Percentiles rank a stretch among this genome's conserved stretches.
Conservation (phyloP, 192 early-diverging fungal species). For the Funneliformis mosseae region DNA sequence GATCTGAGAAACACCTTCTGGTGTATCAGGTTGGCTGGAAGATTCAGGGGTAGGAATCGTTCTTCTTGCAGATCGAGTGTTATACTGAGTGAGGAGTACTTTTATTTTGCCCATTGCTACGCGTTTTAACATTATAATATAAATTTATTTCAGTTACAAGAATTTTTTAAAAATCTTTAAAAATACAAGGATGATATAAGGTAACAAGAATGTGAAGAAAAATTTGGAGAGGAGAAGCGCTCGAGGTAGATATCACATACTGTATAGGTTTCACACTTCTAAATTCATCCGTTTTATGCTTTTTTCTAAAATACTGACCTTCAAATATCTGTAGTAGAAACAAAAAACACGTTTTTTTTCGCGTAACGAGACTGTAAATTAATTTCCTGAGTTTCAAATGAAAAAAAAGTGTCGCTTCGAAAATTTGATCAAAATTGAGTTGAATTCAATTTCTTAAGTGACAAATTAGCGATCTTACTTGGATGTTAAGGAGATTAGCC, state of each 20-base stretch:
- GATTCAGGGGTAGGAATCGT: neutral
- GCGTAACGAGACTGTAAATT: neutral
- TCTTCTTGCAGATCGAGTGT: neutral
- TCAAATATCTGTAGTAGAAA: neutral
- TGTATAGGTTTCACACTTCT: neutral
- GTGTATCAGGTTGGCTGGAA: neutral
- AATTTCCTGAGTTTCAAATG: neutral
- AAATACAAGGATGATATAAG: neutral
- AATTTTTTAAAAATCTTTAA: neutral
- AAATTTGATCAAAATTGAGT: neutral
- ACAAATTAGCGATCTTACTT: too few relatives aligned
- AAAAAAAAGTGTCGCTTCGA: neutral
- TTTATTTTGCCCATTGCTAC: neutral
- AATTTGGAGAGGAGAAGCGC: neutral
- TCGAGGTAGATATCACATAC: neutral
- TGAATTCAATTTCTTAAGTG: neutral
- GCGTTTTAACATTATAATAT: neutral
- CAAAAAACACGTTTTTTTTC: conserved; percentile 1
- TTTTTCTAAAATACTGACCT: neutral
- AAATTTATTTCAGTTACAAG: neutral
- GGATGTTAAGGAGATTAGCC: too few relatives aligned
- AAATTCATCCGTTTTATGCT: neutral
- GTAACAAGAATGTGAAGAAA: neutral
- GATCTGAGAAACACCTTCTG: neutral
- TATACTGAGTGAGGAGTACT: neutral